phyloP scores from a whole-genome alignment of 1,284 basidiomycete genomes.

The Gomphus bonarii region DNA sequence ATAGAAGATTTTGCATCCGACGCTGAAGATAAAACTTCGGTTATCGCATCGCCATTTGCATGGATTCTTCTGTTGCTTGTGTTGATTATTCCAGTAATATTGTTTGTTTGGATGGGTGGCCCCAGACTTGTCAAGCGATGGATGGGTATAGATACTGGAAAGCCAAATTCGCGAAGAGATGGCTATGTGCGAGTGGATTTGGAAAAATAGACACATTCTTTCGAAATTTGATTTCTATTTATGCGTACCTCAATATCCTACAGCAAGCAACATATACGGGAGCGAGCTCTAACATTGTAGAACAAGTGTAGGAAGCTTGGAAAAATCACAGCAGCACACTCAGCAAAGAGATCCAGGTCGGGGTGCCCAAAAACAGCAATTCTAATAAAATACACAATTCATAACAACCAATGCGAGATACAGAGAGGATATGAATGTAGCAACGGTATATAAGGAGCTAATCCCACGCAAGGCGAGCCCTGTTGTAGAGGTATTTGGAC shows the following conservation, averaged over 20 bases:
- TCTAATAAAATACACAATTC: not conserved
- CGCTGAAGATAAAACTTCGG: not conserved
- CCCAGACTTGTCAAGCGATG: conserved; percentile 33
- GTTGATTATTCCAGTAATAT: conserved; percentile 35
- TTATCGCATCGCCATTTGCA: conserved; percentile 22
- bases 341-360: not conserved
- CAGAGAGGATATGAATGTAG: conserved; percentile 4
- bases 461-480: conserved; percentile 12
- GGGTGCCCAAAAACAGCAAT: not conserved
- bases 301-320: not conserved
- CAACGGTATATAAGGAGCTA: conserved; percentile 7
- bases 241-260: not conserved
- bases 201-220: conserved; percentile 33
- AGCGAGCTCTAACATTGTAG: not conserved
- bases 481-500: conserved; percentile 35
- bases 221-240: not conserved
- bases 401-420: not conserved
- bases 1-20: conserved; percentile 4
- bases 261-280: not conserved
- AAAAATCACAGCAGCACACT: not conserved
- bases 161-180: conserved; percentile 13
- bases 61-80: conserved; percentile 37
- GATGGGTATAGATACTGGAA: conserved; percentile 32
- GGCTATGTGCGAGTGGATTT: conserved; percentile 28
- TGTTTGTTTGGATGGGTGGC: conserved; percentile 53